Base-by-base conservation (phyloP, 2,329 filamentous ascomycete species). In the Calonectria multiphialidica region DNA sequence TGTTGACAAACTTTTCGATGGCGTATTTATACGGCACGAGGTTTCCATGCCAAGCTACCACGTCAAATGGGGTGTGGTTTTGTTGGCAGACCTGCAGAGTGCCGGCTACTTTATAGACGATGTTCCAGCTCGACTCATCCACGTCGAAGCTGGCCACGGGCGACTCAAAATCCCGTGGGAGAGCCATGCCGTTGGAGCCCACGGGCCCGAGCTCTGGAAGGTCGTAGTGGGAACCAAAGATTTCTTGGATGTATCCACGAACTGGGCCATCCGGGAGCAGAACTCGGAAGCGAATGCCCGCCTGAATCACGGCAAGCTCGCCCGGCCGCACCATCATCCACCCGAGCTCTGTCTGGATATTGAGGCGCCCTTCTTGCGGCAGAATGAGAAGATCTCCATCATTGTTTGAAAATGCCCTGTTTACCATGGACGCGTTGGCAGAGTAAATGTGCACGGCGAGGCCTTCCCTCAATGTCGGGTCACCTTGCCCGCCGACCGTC, bases 301-400 rank as follows among this genome's bases (percentile, higher is more conserved):
- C 87, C 37, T 90, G 92, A 40, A 94, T 90, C 18, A 94, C 88
- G 66, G 87, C 88, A 55, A 93, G 89, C 80, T 94, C 92, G 44
- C 91, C 91, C 0, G 91, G 92, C 12, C 91, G 89, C 9, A 93
- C 91, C 68, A 91, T 87, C 5, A 93, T 80, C 47, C 87, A 87
- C 12, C 92, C 92, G 28, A 93, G 87, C 79, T 94, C 92, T 9
- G 92, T 93, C 80, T 92, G 91, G 57, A 93, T 91, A 77, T 93
- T 89, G 16, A 94, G 1, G 87, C 84, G 25, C 90, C 92, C 74
- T 90, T 87, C 75, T 93, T 91, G 0, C 6, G 68, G 68, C 92
- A 95, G 92, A 75, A 96, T 91, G 68, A 95, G 83, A 76, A 94
- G 89, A 81, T 96, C 94, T 21, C 94, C 94, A 80, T 96, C 94